These are phyloP conservation scores for Geotrichum siamense DNA, from an alignment of 1,139 yeast genomes.

Conservation along the genomic window DNA sequence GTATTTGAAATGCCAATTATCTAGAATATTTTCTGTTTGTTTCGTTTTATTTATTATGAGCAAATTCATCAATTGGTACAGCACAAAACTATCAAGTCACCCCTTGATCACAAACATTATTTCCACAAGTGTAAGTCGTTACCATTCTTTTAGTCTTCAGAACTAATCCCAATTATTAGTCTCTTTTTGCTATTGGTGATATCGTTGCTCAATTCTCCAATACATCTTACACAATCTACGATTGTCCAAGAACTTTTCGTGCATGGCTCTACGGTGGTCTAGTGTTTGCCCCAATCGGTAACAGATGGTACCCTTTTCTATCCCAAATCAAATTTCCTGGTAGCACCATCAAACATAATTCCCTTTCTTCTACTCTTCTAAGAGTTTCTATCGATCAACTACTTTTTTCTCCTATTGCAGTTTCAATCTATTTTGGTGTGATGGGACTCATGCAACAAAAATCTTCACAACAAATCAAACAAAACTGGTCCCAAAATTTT, in stretches of 20 bases:
- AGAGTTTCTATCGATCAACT: slow-evolving; percentile 68
- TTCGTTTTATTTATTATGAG: too few species aligned
- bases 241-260: slow-evolving; percentile 46
- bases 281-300: slow-evolving; percentile 73
- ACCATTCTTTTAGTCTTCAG: not conserved
- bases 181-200: slow-evolving; percentile 15
- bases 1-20: too few species aligned
- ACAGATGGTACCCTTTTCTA: slow-evolving; percentile 56
- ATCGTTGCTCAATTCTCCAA: slow-evolving; percentile 8
- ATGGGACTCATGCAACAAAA: slow-evolving; percentile 62
- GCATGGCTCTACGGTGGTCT: slow-evolving; percentile 67
- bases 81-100: slow-evolving; percentile 6
- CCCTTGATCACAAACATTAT: slow-evolving; percentile 14
- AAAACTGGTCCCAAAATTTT: slow-evolving; percentile 24
- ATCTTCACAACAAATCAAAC: slow-evolving; percentile 30
- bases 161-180: not conserved
- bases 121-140: slow-evolving; percentile 14
- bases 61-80: slow-evolving; percentile 12
- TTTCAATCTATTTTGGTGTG: slow-evolving; percentile 46
- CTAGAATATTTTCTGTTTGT: too few species aligned
- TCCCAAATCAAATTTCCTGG: slow-evolving; percentile 36
- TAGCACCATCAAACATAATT: slow-evolving; percentile 21
- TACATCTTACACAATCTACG: slow-evolving; percentile 18
- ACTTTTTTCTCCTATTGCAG: slow-evolving; percentile 56
- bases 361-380: slow-evolving; percentile 38